Percentiles rank a stretch among this genome's conserved stretches.
Evolutionary conservation across 805 yeast genomes (phyloP).

Genomic region (Cyberlindnera euphorbiiphila): DNA sequence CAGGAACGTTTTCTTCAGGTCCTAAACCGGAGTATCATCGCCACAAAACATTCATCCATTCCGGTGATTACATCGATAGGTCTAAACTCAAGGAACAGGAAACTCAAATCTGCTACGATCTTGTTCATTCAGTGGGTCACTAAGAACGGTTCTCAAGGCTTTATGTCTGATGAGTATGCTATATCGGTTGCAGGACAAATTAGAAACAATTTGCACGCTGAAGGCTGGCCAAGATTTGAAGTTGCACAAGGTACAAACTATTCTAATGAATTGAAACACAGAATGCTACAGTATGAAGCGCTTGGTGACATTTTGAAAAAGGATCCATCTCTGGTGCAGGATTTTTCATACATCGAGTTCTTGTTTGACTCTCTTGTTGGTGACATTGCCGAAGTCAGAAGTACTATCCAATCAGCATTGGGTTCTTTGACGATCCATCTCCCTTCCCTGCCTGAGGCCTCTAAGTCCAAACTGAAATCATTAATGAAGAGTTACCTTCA

Average conservation of each 20-base stretch:
- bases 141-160: conserved; percentile 24
- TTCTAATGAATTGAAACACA: conserved; percentile 36
- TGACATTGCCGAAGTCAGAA: conserved; percentile 58
- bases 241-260: conserved; percentile 36
- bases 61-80: conserved; percentile 56
- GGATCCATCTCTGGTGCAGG: conserved; percentile 38
- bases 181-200: conserved; percentile 47
- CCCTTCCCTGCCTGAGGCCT: conserved; percentile 33
- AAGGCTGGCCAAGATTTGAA: conserved; percentile 57
- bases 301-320: conserved; percentile 61
- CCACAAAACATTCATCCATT: conserved; percentile 40
- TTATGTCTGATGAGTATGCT: conserved; percentile 30
- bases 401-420: conserved; percentile 69
- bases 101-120: conserved; percentile 52
- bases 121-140: conserved; percentile 63
- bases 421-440: conserved; percentile 53
- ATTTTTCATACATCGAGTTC: conserved; percentile 55
- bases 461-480: conserved; percentile 41
- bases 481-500: conserved; percentile 35
- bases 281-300: conserved; percentile 73
- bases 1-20: conserved; percentile 53
- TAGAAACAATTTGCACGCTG: conserved; percentile 46
- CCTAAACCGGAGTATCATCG: conserved; percentile 48
- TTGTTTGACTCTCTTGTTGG: conserved; percentile 65
- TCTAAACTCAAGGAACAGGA: conserved; percentile 30